phyloP scores from a whole-genome alignment of 2,329 filamentous ascomycete species.

The Aureobasidium sp. region DNA sequence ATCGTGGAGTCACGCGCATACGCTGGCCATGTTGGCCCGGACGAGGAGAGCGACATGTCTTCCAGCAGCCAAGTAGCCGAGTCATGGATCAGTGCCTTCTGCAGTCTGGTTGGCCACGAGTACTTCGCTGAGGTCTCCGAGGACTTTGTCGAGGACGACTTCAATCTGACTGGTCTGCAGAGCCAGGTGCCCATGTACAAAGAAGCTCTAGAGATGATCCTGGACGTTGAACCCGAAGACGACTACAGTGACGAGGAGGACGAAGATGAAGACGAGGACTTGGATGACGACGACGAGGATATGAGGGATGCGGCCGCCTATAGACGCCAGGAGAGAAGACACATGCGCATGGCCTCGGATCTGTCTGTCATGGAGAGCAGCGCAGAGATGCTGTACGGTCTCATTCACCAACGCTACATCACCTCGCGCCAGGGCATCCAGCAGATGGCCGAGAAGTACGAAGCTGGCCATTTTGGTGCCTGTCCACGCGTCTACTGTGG shows the following conservation, averaged over 20 bases:
- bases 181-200: conserved; percentile 98
- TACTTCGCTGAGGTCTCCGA: conserved; percentile 99
- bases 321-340: conserved; percentile 55
- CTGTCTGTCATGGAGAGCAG: conserved; percentile 93
- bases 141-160: conserved; percentile 99
- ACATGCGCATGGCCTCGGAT: conserved; percentile 83
- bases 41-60: conserved; percentile 39
- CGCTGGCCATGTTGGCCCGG: conserved; percentile 7
- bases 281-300: conserved; percentile 51
- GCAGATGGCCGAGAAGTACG: conserved; percentile 99
- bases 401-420: conserved; percentile 98
- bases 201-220: conserved; percentile 97
- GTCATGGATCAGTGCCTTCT: conserved; percentile 98
- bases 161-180: conserved; percentile 93
- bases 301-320: conserved; percentile 34
- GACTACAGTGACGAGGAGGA: conserved; percentile 63
- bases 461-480: conserved; percentile 88
- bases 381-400: conserved; percentile 94
- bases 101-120: conserved; percentile 89
- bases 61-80: conserved; percentile 58
- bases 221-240: conserved; percentile 95
- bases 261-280: conserved; percentile 46
- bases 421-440: conserved; percentile 93
- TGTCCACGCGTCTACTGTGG: conserved; percentile 95
- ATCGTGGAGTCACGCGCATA: conserved; percentile 11